Evolutionary conservation across 2,329 filamentous ascomycete species (phyloP).

Genomic region (Colletotrichum shisoi): DNA sequence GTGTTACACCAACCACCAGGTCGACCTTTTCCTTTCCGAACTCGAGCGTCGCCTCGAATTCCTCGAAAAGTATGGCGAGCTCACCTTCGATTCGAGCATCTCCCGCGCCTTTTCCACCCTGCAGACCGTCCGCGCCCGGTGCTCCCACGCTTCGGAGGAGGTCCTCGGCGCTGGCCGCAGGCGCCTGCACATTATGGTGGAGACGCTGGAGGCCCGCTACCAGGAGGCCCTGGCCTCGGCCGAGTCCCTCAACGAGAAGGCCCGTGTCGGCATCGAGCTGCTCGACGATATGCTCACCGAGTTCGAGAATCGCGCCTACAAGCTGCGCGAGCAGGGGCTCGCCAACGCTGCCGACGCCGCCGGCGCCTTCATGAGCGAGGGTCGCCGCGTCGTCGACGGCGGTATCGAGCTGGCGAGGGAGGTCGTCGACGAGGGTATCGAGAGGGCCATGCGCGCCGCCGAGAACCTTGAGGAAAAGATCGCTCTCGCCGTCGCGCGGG

Average conservation of each 20-base stretch:
- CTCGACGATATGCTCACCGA: constrained; percentile 87
- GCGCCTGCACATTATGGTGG: constrained; percentile 86
- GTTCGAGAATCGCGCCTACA: constrained; percentile 82
- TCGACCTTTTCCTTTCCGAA: constrained; percentile 84
- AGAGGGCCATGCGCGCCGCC: constrained; percentile 81
- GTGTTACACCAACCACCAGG: constrained; percentile 55
- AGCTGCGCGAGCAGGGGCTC: constrained; percentile 79
- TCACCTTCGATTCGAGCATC: constrained; percentile 83
- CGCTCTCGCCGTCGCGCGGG: constrained; percentile 76
- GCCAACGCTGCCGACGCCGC: constrained; percentile 71
- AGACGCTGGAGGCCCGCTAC: constrained; percentile 88
- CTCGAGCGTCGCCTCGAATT: constrained; percentile 86
- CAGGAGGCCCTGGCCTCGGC: constrained; percentile 84
- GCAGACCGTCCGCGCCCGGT: constrained; percentile 84
- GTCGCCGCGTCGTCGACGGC: constrained; percentile 81
- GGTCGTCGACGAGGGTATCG: constrained; percentile 81
- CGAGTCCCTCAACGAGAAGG: constrained; percentile 90
- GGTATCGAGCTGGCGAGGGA: constrained; percentile 76
- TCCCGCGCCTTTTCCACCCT: constrained; percentile 85
- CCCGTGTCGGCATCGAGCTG: constrained; percentile 82
- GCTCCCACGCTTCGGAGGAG: constrained; percentile 88
- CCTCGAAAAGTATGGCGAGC: constrained; percentile 85
- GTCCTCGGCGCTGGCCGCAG: constrained; percentile 86
- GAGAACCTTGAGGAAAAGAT: constrained; percentile 85
- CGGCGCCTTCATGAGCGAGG: constrained; percentile 76